These are phyloP conservation scores for Acephala macrosclerotiorum DNA, from an alignment of 2,329 filamentous ascomycete species.

Conservation along the genomic window DNA sequence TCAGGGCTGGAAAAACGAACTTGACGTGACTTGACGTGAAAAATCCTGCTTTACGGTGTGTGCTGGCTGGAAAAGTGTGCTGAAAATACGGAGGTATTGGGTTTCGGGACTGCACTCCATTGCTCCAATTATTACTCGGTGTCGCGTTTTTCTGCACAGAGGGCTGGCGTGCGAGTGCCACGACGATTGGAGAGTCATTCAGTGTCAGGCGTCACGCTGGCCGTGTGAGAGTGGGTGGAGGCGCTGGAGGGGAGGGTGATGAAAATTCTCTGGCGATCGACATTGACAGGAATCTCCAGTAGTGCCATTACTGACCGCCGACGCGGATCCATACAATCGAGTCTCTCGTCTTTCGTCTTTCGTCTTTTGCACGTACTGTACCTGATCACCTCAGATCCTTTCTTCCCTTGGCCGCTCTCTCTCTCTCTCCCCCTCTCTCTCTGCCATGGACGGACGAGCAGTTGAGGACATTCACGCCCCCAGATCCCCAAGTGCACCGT, in stretches of 20 bases:
- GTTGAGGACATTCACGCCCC: not conserved
- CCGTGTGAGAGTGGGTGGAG: not conserved
- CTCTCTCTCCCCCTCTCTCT: not conserved
- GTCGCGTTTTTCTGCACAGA: not conserved
- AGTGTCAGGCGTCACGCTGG: not conserved
- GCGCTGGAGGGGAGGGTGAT: not conserved
- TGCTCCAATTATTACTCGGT: not conserved
- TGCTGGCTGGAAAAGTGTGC: not conserved
- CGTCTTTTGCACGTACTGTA: not conserved
- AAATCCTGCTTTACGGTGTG: slow-evolving; percentile 5
- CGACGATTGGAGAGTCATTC: not conserved
- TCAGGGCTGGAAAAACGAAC: not conserved
- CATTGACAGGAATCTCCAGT: not conserved
- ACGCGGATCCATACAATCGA: slow-evolving; percentile 7
- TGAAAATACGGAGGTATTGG: slow-evolving; percentile 1
- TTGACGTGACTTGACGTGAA: no score
- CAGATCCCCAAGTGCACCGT: not conserved
- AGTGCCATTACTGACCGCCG: not conserved
- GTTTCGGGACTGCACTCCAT: not conserved
- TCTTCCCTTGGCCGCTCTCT: not conserved
- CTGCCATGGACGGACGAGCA: not conserved
- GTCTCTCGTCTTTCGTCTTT: not conserved
- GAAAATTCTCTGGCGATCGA: slow-evolving; percentile 4
- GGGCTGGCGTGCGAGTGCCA: not conserved
- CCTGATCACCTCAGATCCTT: not conserved